These are phyloP conservation scores for Phytopythium mirpurense DNA, from an alignment of 352 stramenopile species.

Conservation along the genomic window DNA sequence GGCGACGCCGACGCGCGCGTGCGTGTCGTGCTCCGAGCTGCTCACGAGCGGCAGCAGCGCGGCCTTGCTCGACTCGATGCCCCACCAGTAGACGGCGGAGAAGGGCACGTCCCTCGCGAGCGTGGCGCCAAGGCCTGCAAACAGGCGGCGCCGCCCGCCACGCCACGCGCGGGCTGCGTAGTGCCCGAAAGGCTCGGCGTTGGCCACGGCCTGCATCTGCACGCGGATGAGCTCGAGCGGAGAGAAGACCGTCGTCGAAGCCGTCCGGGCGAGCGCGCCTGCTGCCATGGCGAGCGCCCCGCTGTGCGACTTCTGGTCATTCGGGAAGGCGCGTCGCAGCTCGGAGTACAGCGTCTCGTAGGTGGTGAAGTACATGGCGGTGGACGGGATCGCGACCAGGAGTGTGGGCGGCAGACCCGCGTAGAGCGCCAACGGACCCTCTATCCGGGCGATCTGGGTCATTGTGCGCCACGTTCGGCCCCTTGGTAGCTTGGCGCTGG, in stretches of 20 bases:
- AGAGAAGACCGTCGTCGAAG: constrained; percentile 66
- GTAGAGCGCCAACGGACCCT: constrained; percentile 66
- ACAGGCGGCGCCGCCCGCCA: constrained; percentile 39
- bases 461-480: constrained; percentile 46
- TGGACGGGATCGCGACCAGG: constrained; percentile 91
- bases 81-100: constrained; percentile 91
- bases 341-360: constrained; percentile 81
- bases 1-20: constrained; percentile 43
- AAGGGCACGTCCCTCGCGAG: constrained; percentile 95
- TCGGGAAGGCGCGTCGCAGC: constrained; percentile 30
- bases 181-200: constrained; percentile 41
- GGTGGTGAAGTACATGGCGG: constrained; percentile 91
- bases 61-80: constrained; percentile 83
- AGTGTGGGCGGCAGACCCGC: constrained; percentile 86
- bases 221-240: constrained; percentile 86
- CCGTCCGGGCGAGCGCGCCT: constrained; percentile 42
- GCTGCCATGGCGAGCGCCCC: constrained; percentile 43
- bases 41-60: constrained; percentile 27
- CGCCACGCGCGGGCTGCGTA: constrained; percentile 34
- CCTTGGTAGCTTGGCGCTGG: constrained; percentile 30
- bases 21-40: constrained; percentile 11
- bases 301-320: constrained; percentile 16
- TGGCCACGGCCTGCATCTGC: constrained; percentile 73
- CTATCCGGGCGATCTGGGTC: constrained; percentile 51
- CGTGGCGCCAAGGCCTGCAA: constrained; percentile 81